These are phyloP conservation scores for Aspergillus bertholletiae DNA, from an alignment of 495 filamentous ascomycete species.

Conservation along the genomic window DNA sequence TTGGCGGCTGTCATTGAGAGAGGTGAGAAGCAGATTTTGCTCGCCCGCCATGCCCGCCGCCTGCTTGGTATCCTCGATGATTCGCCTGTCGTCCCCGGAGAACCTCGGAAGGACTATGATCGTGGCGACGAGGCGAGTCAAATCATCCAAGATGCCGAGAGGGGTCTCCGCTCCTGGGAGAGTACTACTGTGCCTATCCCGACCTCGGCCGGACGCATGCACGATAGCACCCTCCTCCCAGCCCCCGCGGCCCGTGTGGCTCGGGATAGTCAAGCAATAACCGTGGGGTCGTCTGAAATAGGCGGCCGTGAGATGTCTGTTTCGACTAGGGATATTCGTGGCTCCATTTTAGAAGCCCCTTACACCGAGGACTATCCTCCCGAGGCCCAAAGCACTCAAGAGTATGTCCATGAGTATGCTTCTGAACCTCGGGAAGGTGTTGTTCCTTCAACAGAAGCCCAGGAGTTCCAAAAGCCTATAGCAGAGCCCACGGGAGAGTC, in stretches of 20 bases:
- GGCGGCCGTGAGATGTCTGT: neutral
- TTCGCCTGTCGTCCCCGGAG: conserved; percentile 83
- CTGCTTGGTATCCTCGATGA: conserved; percentile 89
- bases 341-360: neutral
- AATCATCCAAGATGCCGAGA: conserved; percentile 90
- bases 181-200: conserved; percentile 53
- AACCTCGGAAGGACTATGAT: conserved; percentile 63
- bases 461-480: neutral
- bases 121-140: conserved; percentile 64
- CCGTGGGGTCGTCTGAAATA: neutral
- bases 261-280: neutral
- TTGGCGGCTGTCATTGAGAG: conserved; percentile 87
- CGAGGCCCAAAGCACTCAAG: neutral
- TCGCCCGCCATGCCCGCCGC: conserved; percentile 83
- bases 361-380: neutral
- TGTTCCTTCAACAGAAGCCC: neutral
- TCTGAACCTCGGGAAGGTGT: neutral
- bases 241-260: conserved; percentile 1
- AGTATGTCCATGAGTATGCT: neutral
- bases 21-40: conserved; percentile 91
- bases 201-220: conserved; percentile 7
- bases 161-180: conserved; percentile 74
- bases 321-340: neutral
- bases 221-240: conserved; percentile 10
- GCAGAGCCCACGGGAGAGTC: no score